phyloP scores from a whole-genome alignment of 78 protist genomes.

The Dictyostelium capitatum region DNA sequence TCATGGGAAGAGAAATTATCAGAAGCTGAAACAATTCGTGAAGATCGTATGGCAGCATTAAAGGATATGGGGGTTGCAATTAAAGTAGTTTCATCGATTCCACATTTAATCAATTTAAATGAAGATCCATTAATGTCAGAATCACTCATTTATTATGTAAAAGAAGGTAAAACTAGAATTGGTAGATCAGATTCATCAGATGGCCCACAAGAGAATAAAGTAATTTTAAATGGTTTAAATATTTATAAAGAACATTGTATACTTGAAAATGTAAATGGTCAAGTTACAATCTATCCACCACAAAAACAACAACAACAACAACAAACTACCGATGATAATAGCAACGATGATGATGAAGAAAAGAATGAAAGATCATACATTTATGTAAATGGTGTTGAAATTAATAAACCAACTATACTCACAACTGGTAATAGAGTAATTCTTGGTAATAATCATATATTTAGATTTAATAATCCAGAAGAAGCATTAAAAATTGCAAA shows the following conservation, averaged over 20 bases:
- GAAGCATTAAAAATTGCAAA: conserved; percentile 83
- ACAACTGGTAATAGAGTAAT: conserved; percentile 79
- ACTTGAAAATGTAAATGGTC: conserved; percentile 22
- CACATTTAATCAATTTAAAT: conserved; percentile 90
- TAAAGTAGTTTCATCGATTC: conserved; percentile 78
- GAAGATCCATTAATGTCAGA: conserved; percentile 93
- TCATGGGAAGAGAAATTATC: conserved; percentile 76
- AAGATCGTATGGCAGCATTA: conserved; percentile 75
- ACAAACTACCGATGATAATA: not conserved
- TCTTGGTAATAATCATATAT: conserved; percentile 85
- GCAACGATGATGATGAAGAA: not conserved
- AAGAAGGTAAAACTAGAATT: conserved; percentile 66
- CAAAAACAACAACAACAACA: not conserved
- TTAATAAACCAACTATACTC: conserved; percentile 34
- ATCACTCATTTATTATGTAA: conserved; percentile 85
- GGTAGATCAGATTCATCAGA: conserved; percentile 75
- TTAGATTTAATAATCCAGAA: conserved; percentile 84
- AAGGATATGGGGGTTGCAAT: conserved; percentile 84
- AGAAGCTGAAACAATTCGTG: conserved; percentile 60
- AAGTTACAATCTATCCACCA: conserved; percentile 58
- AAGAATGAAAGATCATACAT: conserved; percentile 34
- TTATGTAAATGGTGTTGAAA: conserved; percentile 74
- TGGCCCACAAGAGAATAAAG: conserved; percentile 46
- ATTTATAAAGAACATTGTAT: conserved; percentile 81
- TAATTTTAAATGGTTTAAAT: conserved; percentile 81